phyloP scores from a whole-genome alignment of 495 filamentous ascomycete genomes.

The Podospora comata region DNA sequence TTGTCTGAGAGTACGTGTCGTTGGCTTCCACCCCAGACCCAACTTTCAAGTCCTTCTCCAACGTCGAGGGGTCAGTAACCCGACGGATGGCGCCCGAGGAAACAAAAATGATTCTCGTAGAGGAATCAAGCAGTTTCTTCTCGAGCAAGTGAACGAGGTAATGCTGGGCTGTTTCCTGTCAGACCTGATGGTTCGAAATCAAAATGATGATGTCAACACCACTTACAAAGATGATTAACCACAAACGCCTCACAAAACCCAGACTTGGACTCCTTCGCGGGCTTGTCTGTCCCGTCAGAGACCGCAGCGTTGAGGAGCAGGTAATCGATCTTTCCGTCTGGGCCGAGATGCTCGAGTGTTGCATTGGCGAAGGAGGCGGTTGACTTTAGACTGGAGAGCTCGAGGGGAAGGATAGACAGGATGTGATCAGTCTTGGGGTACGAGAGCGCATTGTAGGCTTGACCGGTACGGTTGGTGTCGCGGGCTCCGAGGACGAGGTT shows the following conservation, averaged over 20 bases:
- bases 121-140: conserved; percentile 37
- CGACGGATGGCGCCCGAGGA: conserved; percentile 39
- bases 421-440: conserved; percentile 36
- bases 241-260: conserved; percentile 42
- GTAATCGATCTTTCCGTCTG: conserved; percentile 34
- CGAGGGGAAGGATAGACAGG: conserved; percentile 42
- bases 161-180: conserved; percentile 39
- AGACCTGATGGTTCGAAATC: background rate
- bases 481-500: conserved; percentile 47
- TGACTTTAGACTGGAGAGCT: conserved; percentile 36
- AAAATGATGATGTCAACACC: background rate
- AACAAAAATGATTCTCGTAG: conserved; percentile 42
- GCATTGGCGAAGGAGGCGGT: conserved; percentile 40
- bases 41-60: conserved; percentile 35
- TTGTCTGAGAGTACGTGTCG: conserved; percentile 35
- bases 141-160: conserved; percentile 42
- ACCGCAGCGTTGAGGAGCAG: conserved; percentile 43
- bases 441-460: conserved; percentile 36
- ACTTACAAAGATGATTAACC: conserved; percentile 46
- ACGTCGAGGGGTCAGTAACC: conserved; percentile 29
- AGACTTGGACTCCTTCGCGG: conserved; percentile 29
- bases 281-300: conserved; percentile 21
- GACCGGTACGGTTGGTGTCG: conserved; percentile 33
- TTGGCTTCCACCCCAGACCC: conserved; percentile 24
- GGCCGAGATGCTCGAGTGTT: conserved; percentile 36